These are phyloP conservation scores for Aspergillus mulundensis DNA, from an alignment of 495 filamentous ascomycete genomes.

Conservation along the genomic window DNA sequence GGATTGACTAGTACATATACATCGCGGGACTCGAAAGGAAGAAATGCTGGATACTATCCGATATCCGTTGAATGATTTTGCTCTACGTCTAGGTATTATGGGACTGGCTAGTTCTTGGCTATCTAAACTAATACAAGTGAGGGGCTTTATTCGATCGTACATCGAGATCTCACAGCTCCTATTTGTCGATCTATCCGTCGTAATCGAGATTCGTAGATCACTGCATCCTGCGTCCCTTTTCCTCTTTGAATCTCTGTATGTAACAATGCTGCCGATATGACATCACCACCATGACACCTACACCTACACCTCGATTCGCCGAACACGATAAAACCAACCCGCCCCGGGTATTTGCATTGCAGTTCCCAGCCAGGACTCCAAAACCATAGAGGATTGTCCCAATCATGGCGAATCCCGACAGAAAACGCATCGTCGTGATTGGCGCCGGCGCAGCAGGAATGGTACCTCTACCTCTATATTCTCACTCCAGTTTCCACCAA, in stretches of 20 bases:
- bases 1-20: background rate
- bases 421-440: slow-evolving; percentile 52
- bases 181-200: too few relatives aligned
- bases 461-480: slow-evolving; percentile 24
- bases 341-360: too few relatives aligned
- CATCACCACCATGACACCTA: background rate
- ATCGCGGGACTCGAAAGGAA: too few relatives aligned
- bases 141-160: too few relatives aligned
- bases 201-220: too few relatives aligned
- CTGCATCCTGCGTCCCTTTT: background rate
- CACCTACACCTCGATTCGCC: background rate
- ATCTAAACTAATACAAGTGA: too few relatives aligned
- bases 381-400: background rate
- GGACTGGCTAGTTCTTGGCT: too few relatives aligned
- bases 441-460: slow-evolving; percentile 64
- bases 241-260: background rate
- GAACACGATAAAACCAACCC: too few relatives aligned
- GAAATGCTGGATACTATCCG: too few relatives aligned
- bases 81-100: too few relatives aligned
- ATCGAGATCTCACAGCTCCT: too few relatives aligned
- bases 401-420: slow-evolving; percentile 16
- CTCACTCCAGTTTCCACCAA: too few relatives aligned
- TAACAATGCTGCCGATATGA: slow-evolving; percentile 1
- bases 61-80: background rate
- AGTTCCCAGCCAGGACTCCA: background rate